phyloP scores from a whole-genome alignment of 2,329 filamentous ascomycete genomes.

The Paraphaeosphaeria minitans region DNA sequence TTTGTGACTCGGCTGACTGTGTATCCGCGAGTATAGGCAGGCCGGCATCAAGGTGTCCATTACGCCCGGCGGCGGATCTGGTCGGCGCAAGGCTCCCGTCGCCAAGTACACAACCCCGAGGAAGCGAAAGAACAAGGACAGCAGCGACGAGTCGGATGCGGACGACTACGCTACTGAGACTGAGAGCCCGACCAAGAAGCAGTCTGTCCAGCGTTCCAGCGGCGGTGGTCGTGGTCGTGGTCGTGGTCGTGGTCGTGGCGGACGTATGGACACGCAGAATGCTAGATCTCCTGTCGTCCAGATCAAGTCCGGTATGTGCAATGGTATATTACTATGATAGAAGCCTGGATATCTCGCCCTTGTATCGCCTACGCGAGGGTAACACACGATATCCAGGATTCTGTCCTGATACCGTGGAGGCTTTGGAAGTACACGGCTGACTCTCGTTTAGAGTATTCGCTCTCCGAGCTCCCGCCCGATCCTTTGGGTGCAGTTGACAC shows the following conservation, averaged over 20 bases:
- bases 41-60: conserved; percentile 8
- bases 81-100: conserved; percentile 1
- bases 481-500: not conserved
- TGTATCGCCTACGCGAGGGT: not conserved
- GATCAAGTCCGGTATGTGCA: conserved; percentile 11
- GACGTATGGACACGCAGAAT: not conserved
- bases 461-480: not conserved
- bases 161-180: conserved; percentile 17
- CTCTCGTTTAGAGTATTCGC: not conserved
- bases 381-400: too few relatives aligned
- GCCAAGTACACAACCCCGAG: conserved; percentile 13
- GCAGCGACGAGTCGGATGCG: conserved; percentile 19
- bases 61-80: not conserved
- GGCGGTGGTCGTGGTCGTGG: not conserved
- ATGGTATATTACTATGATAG: not conserved
- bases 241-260: not conserved
- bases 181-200: conserved; percentile 9
- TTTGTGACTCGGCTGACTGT: too few relatives aligned
- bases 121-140: conserved; percentile 20
- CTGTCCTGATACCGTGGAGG: not conserved
- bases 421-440: not conserved
- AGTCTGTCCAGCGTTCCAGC: not conserved
- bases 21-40: not conserved
- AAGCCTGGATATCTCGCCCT: not conserved
- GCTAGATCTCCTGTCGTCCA: not conserved